A percentile compares a stretch with the other conserved stretches of the same genome.
Evolutionary conservation across 805 yeast genomes (phyloP).

Genomic region (Schizosaccharomyces lindneri): DNA sequence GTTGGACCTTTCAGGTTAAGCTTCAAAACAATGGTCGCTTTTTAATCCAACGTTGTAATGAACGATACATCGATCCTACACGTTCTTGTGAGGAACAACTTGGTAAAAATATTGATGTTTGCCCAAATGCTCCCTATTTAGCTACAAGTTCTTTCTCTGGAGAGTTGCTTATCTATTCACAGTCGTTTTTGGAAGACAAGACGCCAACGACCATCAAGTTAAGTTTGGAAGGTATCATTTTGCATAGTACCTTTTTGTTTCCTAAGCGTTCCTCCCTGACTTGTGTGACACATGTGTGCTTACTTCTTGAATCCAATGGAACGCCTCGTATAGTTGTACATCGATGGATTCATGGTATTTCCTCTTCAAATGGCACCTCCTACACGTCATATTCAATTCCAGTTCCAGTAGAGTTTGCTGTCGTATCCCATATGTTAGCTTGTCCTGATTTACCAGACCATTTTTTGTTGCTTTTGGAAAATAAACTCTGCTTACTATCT

Average conservation of each 20-base stretch:
- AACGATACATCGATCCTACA: not conserved
- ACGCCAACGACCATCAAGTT: not conserved
- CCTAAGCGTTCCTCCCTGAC: not conserved
- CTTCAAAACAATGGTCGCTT: not conserved
- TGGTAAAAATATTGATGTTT: not conserved
- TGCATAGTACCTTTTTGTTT: not conserved
- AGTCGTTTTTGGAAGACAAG: not conserved
- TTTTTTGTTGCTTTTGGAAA: not conserved
- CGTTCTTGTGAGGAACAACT: not conserved
- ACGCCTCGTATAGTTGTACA: not conserved
- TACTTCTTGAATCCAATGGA: not conserved
- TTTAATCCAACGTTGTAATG: not conserved
- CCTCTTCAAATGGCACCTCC: not conserved
- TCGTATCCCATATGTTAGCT: not conserved
- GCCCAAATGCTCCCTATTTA: not conserved
- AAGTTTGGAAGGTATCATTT: not conserved
- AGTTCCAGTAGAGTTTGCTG: not conserved
- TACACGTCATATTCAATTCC: not conserved
- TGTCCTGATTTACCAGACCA: not conserved
- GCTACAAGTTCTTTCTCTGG: not conserved
- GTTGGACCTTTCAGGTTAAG: not conserved
- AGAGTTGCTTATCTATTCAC: not conserved
- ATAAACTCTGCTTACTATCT: not conserved
- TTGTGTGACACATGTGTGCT: not conserved
- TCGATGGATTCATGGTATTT: not conserved